Evolutionary conservation across 2,329 filamentous ascomycete genomes (phyloP).

Genomic region (Botrytis porri): DNA sequence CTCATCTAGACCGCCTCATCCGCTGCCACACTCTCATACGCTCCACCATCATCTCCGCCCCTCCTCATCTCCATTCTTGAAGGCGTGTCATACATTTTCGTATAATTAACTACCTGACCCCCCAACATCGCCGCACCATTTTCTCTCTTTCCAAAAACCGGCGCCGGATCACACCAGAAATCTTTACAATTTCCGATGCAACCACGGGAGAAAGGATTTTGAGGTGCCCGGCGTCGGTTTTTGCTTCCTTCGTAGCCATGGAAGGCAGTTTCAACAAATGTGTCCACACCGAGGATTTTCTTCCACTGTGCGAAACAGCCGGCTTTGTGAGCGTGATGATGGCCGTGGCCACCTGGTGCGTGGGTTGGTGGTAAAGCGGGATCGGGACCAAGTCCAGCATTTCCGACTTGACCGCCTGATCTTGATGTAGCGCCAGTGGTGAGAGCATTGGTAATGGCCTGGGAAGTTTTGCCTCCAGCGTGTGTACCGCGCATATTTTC

Average conservation of each 20-base stretch:
- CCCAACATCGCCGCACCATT: slow-evolving; percentile 73
- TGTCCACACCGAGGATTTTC: slow-evolving; percentile 83
- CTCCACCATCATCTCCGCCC: slow-evolving; percentile 25
- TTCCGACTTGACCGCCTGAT: slow-evolving; percentile 68
- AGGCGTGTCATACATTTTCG: slow-evolving; percentile 79
- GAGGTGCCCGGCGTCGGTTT: slow-evolving; percentile 48
- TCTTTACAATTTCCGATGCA: slow-evolving; percentile 88
- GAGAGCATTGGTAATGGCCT: slow-evolving; percentile 69
- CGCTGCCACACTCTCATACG: slow-evolving; percentile 35
- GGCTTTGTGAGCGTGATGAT: slow-evolving; percentile 49
- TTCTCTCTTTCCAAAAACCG: slow-evolving; percentile 72
- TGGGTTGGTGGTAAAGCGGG: slow-evolving; percentile 47
- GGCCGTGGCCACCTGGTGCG: slow-evolving; percentile 38
- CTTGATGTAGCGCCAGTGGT: slow-evolving; percentile 64
- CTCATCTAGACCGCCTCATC: slow-evolving; percentile 34
- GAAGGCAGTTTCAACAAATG: slow-evolving; percentile 86
- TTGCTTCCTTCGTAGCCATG: slow-evolving; percentile 60
- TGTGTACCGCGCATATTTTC: slow-evolving; percentile 89
- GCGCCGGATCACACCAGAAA: slow-evolving; percentile 90
- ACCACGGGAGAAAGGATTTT: slow-evolving; percentile 82
- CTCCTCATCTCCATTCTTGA: slow-evolving; percentile 40
- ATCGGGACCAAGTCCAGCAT: slow-evolving; percentile 62
- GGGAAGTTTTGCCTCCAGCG: slow-evolving; percentile 49
- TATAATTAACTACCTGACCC: slow-evolving; percentile 81
- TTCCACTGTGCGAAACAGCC: slow-evolving; percentile 78